phyloP scores from a whole-genome alignment of 345 rosid genomes.

The Chamaenerion angustifolium region DNA sequence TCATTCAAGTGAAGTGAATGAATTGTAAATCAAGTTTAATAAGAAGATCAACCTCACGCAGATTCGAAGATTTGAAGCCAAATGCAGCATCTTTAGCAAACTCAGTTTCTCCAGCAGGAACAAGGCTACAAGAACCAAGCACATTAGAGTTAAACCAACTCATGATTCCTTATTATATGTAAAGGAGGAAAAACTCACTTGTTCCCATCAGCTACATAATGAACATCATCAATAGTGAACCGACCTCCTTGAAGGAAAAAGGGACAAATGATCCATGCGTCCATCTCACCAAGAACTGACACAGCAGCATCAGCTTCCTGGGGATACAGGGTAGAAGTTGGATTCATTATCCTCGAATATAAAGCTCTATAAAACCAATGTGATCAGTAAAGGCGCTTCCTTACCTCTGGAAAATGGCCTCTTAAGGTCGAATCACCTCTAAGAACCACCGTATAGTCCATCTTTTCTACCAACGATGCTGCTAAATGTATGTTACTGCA shows the following conservation, averaged over 20 bases:
- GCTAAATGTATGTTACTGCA: conserved; percentile 58
- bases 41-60: conserved; percentile 35
- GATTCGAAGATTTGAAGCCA: conserved; percentile 87
- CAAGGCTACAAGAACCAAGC: conserved; percentile 35
- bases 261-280: conserved; percentile 91
- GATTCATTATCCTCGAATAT: conserved; percentile 7
- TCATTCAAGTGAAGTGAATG: too few species aligned
- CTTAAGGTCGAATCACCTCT: conserved; percentile 96
- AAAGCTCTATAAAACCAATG: not conserved
- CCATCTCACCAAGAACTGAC: conserved; percentile 82
- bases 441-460: conserved; percentile 66
- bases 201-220: conserved; percentile 87
- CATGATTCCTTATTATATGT: too few species aligned
- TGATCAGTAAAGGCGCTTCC: not conserved
- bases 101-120: conserved; percentile 97
- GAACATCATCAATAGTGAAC: conserved; percentile 70
- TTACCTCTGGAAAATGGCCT: conserved; percentile 96
- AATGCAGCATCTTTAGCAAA: conserved; percentile 93
- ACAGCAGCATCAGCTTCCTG: conserved; percentile 90
- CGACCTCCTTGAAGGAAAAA: conserved; percentile 99
- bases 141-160: too few species aligned
- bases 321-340: conserved; percentile 7
- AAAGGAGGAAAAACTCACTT: conserved; percentile 19
- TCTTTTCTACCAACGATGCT: conserved; percentile 40
- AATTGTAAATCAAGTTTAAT: too few species aligned